These are phyloP conservation scores for Mycena polygramma DNA, from an alignment of 768 basidiomycete species.

Conservation along the genomic window DNA sequence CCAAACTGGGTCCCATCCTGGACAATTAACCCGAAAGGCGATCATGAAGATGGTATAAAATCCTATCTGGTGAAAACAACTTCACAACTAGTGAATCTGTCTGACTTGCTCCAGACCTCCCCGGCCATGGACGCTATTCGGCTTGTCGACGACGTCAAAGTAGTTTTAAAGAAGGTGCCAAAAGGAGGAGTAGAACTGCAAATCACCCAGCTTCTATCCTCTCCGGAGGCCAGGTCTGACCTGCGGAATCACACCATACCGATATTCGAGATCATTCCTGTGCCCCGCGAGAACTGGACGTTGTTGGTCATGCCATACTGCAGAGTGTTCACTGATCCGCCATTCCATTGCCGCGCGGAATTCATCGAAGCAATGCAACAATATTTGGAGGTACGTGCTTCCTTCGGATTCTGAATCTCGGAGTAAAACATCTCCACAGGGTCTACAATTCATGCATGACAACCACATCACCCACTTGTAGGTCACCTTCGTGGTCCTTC, in stretches of 20 bases:
- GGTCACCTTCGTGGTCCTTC: no score
- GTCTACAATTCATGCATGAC: conserved; percentile 25
- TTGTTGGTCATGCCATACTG: conserved; percentile 24
- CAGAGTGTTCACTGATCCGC: conserved; percentile 11
- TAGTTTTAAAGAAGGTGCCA: not conserved
- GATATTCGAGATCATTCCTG: not conserved
- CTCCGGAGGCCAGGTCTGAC: not conserved
- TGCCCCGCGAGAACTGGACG: not conserved
- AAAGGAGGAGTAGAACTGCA: not conserved
- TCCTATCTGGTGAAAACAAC: no score
- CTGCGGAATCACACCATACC: conserved; percentile 2
- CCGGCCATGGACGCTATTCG: not conserved
- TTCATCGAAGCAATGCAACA: conserved; percentile 27
- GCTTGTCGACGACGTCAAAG: not conserved
- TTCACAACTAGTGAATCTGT: no score
- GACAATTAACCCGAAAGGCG: no score
- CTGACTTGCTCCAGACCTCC: not conserved
- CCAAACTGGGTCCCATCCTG: no score
- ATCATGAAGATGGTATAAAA: no score
- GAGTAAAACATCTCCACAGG: not conserved
- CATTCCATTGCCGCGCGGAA: conserved; percentile 15
- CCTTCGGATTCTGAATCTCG: not conserved
- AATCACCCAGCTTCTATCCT: not conserved
- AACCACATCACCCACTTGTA: conserved; percentile 15
- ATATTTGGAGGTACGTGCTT: conserved; percentile 7